Base-by-base conservation (phyloP, 2,329 filamentous ascomycete species). In the Colletotrichum euphorbiae region DNA sequence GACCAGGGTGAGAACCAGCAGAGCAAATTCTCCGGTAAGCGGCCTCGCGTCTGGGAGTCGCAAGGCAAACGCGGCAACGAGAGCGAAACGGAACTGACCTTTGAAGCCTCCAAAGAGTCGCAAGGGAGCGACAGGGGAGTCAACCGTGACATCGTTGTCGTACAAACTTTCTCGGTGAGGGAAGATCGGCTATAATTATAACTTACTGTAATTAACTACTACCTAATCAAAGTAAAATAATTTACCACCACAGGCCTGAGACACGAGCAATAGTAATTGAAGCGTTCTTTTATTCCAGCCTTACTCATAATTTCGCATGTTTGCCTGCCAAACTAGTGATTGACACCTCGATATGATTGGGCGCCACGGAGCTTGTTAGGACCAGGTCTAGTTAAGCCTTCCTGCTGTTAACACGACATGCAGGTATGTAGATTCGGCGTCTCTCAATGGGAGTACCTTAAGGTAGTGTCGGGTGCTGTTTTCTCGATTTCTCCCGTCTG, bases 11-110 rank as follows among this genome's bases (percentile, higher is more conserved):
- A 19, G 13, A 55, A 15, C 24, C 52, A 46, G 28, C 54, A 60
- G 15, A 52, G 50, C 19, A 52, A 56, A 5, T 45, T 43, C 12
- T 52, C 67, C 19, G 54, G 36, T 17, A 70, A 69, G 61, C 57
- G 57, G 17, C 42, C 57, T 51, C 65, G 65, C 42, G 65, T 45
- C 15, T 68, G 65, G 65, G 65, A 62, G 19, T 69, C 66, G 19
- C 38, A 57, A 11, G 59, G 69, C 40, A 63, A 56, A 21, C 67
- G 54, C 7, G 67, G 66, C 38, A 69, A 69, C 24, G 69, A 69
- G 11, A 70, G 69, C 48, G 69, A 70, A 45, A 69, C 67, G 6
- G 69, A 69, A 62, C 50, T 70, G 15, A 70, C 67, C 3, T 68
- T 68, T 33, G 40, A 68, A 50, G 61, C 61, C 24, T 68, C 65